These are phyloP conservation scores for Pythium insidiosum DNA, from an alignment of 352 stramenopile genomes.

Conservation along the genomic window DNA sequence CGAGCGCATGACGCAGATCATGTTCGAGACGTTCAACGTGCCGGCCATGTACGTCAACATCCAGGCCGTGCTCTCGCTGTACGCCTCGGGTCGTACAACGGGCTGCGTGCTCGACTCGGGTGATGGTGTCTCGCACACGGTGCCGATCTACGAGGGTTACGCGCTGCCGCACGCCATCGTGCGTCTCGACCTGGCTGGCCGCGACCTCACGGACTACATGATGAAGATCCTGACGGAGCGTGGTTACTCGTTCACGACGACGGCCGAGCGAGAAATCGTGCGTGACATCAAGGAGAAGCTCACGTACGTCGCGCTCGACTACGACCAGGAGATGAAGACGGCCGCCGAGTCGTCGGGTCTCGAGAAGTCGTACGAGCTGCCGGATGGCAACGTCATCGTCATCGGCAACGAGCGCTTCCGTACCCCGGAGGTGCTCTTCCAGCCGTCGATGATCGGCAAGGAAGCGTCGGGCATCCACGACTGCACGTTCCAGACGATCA, in stretches of 20 bases:
- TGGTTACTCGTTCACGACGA: slow-evolving; percentile 93
- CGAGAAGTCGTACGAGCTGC: slow-evolving; percentile 92
- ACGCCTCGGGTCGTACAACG: slow-evolving; percentile 92
- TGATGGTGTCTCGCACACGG: slow-evolving; percentile 79
- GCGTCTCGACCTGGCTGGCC: slow-evolving; percentile 90
- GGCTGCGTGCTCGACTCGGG: slow-evolving; percentile 93
- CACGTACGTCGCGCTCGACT: slow-evolving; percentile 22
- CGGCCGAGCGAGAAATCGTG: slow-evolving; percentile 92
- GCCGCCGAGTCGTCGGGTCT: slow-evolving; percentile 40
- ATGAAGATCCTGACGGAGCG: slow-evolving; percentile 95
- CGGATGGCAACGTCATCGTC: slow-evolving; percentile 93
- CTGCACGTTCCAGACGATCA: slow-evolving; percentile 44
- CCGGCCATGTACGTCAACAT: slow-evolving; percentile 94
- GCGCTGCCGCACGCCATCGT: slow-evolving; percentile 92
- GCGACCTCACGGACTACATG: slow-evolving; percentile 94
- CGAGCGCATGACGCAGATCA: slow-evolving; percentile 94
- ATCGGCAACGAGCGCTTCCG: slow-evolving; percentile 91
- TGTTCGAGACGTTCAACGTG: slow-evolving; percentile 95
- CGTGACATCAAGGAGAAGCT: slow-evolving; percentile 80
- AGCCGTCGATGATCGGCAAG: slow-evolving; percentile 86
- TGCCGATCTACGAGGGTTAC: slow-evolving; percentile 98
- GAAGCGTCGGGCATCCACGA: slow-evolving; percentile 76
- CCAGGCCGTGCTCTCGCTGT: slow-evolving; percentile 91
- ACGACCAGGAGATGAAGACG: slow-evolving; percentile 27
- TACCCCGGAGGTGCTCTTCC: slow-evolving; percentile 90